Conservation (phyloP, 1,284 basidiomycete genomes). For the Schizophyllum commune region DNA sequence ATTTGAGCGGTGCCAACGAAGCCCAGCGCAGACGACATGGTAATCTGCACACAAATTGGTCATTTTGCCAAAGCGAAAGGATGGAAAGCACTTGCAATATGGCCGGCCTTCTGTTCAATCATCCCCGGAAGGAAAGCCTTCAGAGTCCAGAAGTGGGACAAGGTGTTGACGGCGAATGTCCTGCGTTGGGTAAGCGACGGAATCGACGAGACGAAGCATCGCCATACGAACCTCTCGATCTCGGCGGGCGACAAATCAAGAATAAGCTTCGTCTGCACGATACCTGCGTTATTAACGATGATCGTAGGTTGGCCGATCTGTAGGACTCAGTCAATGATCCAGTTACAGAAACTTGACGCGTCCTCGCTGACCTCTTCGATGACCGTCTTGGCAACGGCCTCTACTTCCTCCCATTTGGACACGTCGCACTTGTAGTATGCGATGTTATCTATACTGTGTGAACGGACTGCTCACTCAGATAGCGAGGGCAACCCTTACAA, state of each 20-base stretch:
- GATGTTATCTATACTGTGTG: constrained; percentile 55
- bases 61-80: constrained; percentile 2
- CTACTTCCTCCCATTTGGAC: constrained; percentile 78
- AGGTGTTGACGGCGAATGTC: constrained; percentile 84
- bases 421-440: constrained; percentile 84
- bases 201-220: neutral
- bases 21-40: constrained; percentile 77
- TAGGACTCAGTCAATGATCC: constrained; percentile 1
- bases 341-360: neutral
- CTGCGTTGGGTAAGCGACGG: constrained; percentile 30
- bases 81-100: constrained; percentile 57
- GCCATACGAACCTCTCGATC: constrained; percentile 59
- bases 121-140: constrained; percentile 92
- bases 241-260: constrained; percentile 75
- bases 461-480: constrained; percentile 1
- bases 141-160: constrained; percentile 86
- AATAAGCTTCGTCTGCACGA: constrained; percentile 83
- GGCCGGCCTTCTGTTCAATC: constrained; percentile 71
- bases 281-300: constrained; percentile 93
- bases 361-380: constrained; percentile 56
- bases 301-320: constrained; percentile 86
- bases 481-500: constrained; percentile 33
- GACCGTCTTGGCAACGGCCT: constrained; percentile 61
- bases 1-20: constrained; percentile 71
- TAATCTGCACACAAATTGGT: constrained; percentile 41